A percentile compares a stretch with the other conserved stretches of the same genome.
Conservation (phyloP, 2,329 filamentous ascomycete genomes). For the Onygena corvina region DNA sequence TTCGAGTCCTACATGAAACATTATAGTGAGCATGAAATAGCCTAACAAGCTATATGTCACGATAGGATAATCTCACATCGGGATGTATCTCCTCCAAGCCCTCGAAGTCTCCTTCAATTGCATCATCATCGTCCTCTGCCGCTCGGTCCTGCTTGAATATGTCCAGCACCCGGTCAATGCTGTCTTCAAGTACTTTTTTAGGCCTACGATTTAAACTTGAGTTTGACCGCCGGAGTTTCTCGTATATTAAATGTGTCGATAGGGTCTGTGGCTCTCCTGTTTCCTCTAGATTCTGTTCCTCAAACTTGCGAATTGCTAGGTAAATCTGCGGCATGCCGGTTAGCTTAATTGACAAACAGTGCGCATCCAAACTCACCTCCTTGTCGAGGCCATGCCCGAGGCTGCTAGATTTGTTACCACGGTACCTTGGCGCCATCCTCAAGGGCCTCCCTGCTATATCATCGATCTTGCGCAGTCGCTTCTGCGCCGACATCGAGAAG, state of each 20-base stretch:
- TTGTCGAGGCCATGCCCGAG: conserved; percentile 50
- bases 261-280: conserved; percentile 38
- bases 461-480: not conserved
- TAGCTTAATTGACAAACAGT: conserved; percentile 1
- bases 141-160: conserved; percentile 55
- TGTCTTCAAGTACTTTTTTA: conserved; percentile 69
- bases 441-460: no score
- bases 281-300: conserved; percentile 51
- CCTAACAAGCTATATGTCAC: not conserved
- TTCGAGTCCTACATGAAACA: conserved; percentile 40
- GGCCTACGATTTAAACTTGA: conserved; percentile 73
- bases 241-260: conserved; percentile 55
- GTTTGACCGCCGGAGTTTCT: conserved; percentile 72
- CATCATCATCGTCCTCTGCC: conserved; percentile 43
- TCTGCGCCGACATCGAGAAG: not conserved
- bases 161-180: conserved; percentile 68
- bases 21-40: conserved; percentile 14
- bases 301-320: conserved; percentile 63
- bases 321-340: conserved; percentile 46
- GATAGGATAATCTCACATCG: conserved; percentile 19
- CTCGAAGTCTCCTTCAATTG: conserved; percentile 41
- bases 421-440: conserved; percentile 29
- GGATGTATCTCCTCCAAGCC: conserved; percentile 32
- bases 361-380: conserved; percentile 38
- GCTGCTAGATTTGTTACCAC: conserved; percentile 33